Evolutionary conservation across 2,329 filamentous ascomycete species (phyloP).

Genomic region (Botrytis pseudocinerea): DNA sequence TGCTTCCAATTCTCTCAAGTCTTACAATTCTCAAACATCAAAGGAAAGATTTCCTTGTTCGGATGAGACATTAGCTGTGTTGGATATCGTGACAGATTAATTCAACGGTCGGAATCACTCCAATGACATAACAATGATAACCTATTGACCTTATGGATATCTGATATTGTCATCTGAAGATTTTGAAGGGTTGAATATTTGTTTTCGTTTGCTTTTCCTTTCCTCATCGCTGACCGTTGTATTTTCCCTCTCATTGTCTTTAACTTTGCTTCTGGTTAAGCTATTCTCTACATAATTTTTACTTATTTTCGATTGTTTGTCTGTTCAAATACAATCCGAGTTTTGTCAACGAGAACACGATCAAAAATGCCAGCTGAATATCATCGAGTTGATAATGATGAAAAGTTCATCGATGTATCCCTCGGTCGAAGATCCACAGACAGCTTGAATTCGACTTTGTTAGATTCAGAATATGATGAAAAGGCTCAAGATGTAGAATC

Average conservation of each 20-base stretch:
- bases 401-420: constrained; percentile 33
- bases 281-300: background rate
- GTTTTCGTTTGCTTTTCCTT: background rate
- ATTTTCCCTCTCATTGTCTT: background rate
- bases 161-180: background rate
- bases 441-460: constrained; percentile 28
- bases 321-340: background rate
- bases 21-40: constrained; percentile 12
- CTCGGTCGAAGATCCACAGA: constrained; percentile 32
- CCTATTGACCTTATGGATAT: background rate
- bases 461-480: constrained; percentile 35
- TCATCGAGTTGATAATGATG: constrained; percentile 32
- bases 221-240: background rate
- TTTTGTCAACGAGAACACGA: background rate
- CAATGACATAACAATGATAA: background rate
- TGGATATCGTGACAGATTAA: background rate
- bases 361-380: constrained; percentile 36
- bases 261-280: background rate
- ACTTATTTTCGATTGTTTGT: background rate
- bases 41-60: background rate
- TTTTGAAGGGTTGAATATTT: background rate
- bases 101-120: background rate
- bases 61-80: background rate
- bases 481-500: constrained; percentile 10
- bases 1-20: background rate